Conservation (phyloP, 1,284 basidiomycete genomes). For the Boletus albobrunnescens region DNA sequence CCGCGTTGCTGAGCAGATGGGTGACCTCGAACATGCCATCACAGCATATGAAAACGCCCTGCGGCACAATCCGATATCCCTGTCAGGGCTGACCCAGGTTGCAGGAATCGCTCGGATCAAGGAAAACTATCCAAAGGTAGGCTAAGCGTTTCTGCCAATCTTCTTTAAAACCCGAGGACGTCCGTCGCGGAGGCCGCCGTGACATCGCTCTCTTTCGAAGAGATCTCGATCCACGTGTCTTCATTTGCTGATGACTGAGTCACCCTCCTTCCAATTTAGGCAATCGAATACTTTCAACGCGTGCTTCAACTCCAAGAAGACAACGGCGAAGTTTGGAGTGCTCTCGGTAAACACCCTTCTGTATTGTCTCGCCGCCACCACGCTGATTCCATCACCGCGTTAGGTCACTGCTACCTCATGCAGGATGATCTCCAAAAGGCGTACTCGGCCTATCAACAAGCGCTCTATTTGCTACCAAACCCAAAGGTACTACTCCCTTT, state of each 20-base stretch:
- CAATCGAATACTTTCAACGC: conserved; percentile 92
- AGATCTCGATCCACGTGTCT: conserved; percentile 40
- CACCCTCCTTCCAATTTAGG: conserved; percentile 49
- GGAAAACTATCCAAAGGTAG: conserved; percentile 80
- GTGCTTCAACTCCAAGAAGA: conserved; percentile 85
- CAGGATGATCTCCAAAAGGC: conserved; percentile 99
- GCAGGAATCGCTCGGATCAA: conserved; percentile 88
- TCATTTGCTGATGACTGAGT: conserved; percentile 29
- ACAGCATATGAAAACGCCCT: conserved; percentile 89
- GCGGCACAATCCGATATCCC: conserved; percentile 86
- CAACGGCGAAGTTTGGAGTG: conserved; percentile 94
- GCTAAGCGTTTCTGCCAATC: conserved; percentile 31
- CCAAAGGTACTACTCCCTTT: conserved; percentile 63
- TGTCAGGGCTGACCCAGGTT: conserved; percentile 85
- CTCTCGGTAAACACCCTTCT: conserved; percentile 59
- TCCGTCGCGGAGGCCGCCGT: conserved; percentile 39
- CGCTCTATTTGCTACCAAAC: conserved; percentile 91
- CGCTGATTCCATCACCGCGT: conserved; percentile 24
- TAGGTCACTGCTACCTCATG: conserved; percentile 97
- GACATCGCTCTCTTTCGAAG: conserved; percentile 29
- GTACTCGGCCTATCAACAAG: conserved; percentile 98
- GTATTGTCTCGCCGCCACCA: conserved; percentile 17
- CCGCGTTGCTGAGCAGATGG: conserved; percentile 87
- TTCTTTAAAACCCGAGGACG: conserved; percentile 34
- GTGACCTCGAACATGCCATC: conserved; percentile 84